Percentiles rank a stretch among this genome's conserved stretches.
phyloP scores from a whole-genome alignment of 2,329 filamentous ascomycete genomes.

The Allantophomopsis cytisporea region DNA sequence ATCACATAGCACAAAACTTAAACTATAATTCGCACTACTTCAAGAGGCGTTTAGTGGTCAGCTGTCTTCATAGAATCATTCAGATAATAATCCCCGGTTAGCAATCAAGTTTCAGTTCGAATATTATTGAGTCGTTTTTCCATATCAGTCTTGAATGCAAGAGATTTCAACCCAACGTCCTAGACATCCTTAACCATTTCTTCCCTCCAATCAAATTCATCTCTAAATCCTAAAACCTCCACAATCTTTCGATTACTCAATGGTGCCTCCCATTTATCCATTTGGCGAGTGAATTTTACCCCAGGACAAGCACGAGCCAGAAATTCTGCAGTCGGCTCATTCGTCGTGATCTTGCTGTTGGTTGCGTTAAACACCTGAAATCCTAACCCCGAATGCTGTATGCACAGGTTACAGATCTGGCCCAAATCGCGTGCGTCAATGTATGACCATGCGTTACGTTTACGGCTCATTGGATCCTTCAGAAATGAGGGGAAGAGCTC shows the following conservation, averaged over 20 bases:
- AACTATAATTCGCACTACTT: no score
- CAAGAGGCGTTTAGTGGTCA: no score
- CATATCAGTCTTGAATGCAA: no score
- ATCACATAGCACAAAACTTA: no score
- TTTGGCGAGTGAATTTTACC: constrained; percentile 35
- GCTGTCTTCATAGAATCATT: no score
- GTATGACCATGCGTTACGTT: constrained; percentile 48
- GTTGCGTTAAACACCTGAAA: constrained; percentile 54
- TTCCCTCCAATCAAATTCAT: constrained; percentile 38
- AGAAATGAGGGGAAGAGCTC: constrained; percentile 36
- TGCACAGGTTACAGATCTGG: constrained; percentile 41
- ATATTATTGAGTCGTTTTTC: no score
- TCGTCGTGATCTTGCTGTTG: constrained; percentile 45
- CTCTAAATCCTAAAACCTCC: constrained; percentile 42
- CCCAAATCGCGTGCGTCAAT: constrained; percentile 48
- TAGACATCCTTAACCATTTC: no score
- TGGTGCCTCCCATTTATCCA: constrained; percentile 45
- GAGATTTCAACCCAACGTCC: no score
- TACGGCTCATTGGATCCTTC: constrained; percentile 31
- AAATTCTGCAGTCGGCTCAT: constrained; percentile 34
- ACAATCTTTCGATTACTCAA: constrained; percentile 46
- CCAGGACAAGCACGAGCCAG: constrained; percentile 32
- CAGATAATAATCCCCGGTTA: no score
- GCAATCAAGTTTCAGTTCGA: no score
- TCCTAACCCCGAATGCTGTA: constrained; percentile 38